phyloP scores from a whole-genome alignment of 106 monocot species.

The Gastrodia elata region DNA sequence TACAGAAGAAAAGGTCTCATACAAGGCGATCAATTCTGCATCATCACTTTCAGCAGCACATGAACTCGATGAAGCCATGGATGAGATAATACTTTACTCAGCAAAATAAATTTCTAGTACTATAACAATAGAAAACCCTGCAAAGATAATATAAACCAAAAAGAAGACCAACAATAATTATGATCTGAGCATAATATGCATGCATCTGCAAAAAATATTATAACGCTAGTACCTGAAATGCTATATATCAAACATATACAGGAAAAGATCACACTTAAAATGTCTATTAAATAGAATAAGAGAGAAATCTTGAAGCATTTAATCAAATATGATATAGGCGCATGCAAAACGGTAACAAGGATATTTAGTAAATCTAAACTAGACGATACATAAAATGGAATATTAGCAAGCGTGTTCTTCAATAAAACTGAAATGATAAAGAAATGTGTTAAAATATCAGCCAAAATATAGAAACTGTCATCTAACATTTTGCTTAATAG shows the following conservation, averaged over 20 bases:
- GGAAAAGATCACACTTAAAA: neutral
- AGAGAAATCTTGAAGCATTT: no score
- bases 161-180: neutral
- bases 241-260: neutral
- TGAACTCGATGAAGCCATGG: slow-evolving; percentile 10
- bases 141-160: neutral
- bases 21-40: slow-evolving; percentile 17
- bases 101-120: neutral
- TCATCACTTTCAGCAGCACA: slow-evolving; percentile 4
- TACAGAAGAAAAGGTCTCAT: slow-evolving; percentile 47
- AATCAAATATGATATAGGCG: no score
- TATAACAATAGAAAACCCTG: neutral
- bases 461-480: no score
- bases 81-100: neutral
- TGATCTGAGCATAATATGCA: neutral
- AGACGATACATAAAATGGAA: no score
- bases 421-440: no score
- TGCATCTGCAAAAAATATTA: neutral
- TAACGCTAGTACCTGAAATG: neutral
- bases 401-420: no score
- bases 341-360: no score
- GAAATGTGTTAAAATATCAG: no score
- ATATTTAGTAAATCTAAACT: no score
- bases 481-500: no score
- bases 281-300: neutral